phyloP scores from a whole-genome alignment of 2,329 filamentous ascomycete genomes.

The Neobulgaria alba region DNA sequence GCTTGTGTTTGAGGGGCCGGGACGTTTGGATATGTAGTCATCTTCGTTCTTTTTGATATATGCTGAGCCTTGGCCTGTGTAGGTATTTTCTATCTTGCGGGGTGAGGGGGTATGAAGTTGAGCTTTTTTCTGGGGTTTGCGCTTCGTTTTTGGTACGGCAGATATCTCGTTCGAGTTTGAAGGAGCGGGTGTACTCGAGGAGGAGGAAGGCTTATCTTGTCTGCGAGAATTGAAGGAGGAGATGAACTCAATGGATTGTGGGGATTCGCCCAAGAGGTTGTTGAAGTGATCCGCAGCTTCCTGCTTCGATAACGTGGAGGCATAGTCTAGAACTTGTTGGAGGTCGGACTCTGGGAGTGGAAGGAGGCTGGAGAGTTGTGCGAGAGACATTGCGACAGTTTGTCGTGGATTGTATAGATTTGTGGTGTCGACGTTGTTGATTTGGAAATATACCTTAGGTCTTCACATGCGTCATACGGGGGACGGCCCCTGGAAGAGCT shows the following conservation, averaged over 20 bases:
- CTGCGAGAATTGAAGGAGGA: slow-evolving; percentile 63
- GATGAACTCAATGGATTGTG: slow-evolving; percentile 65
- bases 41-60: slow-evolving; percentile 68
- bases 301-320: slow-evolving; percentile 63
- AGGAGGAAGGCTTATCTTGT: slow-evolving; percentile 32
- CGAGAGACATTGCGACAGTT: slow-evolving; percentile 34
- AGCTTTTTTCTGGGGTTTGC: slow-evolving; percentile 47
- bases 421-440: too few species aligned
- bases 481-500: too few species aligned
- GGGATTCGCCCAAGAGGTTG: slow-evolving; percentile 79
- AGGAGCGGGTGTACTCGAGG: slow-evolving; percentile 5
- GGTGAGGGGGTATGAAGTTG: slow-evolving; percentile 55
- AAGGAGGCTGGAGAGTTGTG: slow-evolving; percentile 70
- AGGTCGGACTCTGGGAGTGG: slow-evolving; percentile 80
- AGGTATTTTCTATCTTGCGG: slow-evolving; percentile 53
- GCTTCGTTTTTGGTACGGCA: slow-evolving; percentile 41
- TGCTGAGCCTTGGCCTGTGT: slow-evolving; percentile 49
- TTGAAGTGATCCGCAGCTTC: slow-evolving; percentile 78
- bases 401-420: too few species aligned
- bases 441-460: too few species aligned
- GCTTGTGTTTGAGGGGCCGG: slow-evolving; percentile 28
- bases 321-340: slow-evolving; percentile 76
- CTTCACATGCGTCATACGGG: too few species aligned
- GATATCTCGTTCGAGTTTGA: slow-evolving; percentile 7
- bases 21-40: slow-evolving; percentile 58